Base-by-base conservation (phyloP, 768 basidiomycete genomes). In the Termitomyces sp. region DNA sequence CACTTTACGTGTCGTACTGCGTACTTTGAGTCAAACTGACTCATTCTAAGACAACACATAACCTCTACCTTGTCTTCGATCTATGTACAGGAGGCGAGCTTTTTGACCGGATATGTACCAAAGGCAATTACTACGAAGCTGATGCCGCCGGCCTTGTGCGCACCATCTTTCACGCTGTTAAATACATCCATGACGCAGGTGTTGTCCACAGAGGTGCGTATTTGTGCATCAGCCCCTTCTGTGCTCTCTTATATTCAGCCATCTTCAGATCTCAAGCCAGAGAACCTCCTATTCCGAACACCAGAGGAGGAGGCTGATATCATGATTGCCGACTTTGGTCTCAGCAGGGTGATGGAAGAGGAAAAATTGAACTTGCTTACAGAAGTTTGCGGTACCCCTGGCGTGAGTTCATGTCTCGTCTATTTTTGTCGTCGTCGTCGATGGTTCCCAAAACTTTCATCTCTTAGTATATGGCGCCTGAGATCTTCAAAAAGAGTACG, bases 41-140 rank as follows among this genome's bases (percentile, higher is more conserved):
- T 47, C 48, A 47, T 53, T 27, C 28, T 47, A 28, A 92, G 88
- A 97, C 94, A 28, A 75, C 91, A 9, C 90, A 95, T 72, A 97
- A 96, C 65, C 81, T 97, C 46, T 94, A 98, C 72, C 88, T 98
- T 55, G 87, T 87, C 63, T 97, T 97, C 72, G 96, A 98, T 72
- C 84, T 98, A 9, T 98, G 96, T 76, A 94, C 91, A 2, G 94
- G 95, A 51, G 95, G 96, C 43, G 96, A 99, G 72, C 84, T 99
- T n/a, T 98, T 99, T 66, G 96, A 99, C 71, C 83, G 96, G 49
- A 98, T 99, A 76, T 98, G 96, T 67, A 93, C 94, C 30, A 93
- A 94, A 71, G 94, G 94, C 51, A 93, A 93, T 68, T 98, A 97
- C 71, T 94, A 93, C 67, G 96, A 99, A 73, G 86, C 85, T 49